phyloP scores from a whole-genome alignment of 768 basidiomycete species.

The Rickenella mellea region DNA sequence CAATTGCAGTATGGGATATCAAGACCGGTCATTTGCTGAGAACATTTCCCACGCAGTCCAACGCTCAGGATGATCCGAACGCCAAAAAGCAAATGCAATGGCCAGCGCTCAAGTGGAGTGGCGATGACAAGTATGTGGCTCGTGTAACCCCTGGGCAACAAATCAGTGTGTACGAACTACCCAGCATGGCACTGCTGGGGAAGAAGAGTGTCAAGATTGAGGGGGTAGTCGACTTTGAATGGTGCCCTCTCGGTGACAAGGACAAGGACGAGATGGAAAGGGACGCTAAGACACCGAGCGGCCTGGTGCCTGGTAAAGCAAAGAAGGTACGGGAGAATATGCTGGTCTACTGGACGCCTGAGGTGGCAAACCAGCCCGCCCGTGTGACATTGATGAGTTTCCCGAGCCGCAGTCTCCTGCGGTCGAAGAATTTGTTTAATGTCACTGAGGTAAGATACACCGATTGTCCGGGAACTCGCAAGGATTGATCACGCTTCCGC shows the following conservation, averaged over 20 bases:
- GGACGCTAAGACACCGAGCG: constrained; percentile 29
- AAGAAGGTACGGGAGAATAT: constrained; percentile 82
- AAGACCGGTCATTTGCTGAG: constrained; percentile 87
- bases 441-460: constrained; percentile 80
- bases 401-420: constrained; percentile 72
- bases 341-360: constrained; percentile 96
- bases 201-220: constrained; percentile 98
- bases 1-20: constrained; percentile 97
- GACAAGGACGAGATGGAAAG: constrained; percentile 69
- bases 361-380: constrained; percentile 92
- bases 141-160: constrained; percentile 83
- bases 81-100: constrained; percentile 82
- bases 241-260: constrained; percentile 89
- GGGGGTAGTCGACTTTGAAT: constrained; percentile 96
- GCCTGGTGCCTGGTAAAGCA: constrained; percentile 30
- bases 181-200: constrained; percentile 86
- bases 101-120: constrained; percentile 96
- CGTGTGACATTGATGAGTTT: constrained; percentile 89
- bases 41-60: constrained; percentile 58
- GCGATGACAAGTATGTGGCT: constrained; percentile 91
- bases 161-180: constrained; percentile 95
- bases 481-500: constrained; percentile 5
- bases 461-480: neutral
- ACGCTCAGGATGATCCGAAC: constrained; percentile 38
- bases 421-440: constrained; percentile 96